Base-by-base conservation (phyloP, 2,329 filamentous ascomycete species). In the Nigrospora osmanthi region DNA sequence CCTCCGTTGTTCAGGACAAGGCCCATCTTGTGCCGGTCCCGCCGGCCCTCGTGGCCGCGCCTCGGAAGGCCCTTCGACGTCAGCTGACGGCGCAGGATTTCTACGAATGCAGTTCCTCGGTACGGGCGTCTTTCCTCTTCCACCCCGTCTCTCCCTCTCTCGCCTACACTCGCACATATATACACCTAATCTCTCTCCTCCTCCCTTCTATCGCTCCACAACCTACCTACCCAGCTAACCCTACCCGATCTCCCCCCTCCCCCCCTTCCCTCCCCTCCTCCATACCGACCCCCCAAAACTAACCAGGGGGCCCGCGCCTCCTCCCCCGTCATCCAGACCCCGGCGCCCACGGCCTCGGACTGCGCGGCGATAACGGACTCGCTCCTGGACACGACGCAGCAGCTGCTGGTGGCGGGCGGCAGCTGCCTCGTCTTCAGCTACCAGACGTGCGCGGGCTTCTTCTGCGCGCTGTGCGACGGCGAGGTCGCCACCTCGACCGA, bases 401-500 rank as follows among this genome's bases (percentile, higher is more conserved):
- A 57, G 9, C 49, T 65, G 30, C 53, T 59, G 16, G 48, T 66
- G 16, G 46, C 59, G 23, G 43, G 57, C 32, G 59, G 56, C 47
- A 51, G 60, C 16, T 66, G 63, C 51, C 52, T 65, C 15, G 46
- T 56, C 31, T 66, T 63, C 49, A 47, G 55, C n/a, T 62, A 49
- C 47, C 34, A 52, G 28, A 63, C 62, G n/a, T 66, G 63, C 52
- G 55, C 58, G 54, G 63, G 55, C 38, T 66, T 65, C 55, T 66
- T 66, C 57, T 66, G 62, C 53, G 58, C 61, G 33, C 52, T 66
- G 17, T 66, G 63, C 54, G 34, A 53, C 39, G 23, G 7, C 23
- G 56, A 55, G 33, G 50, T 65, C 32, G 47, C 45, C 32, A 65
- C 62, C 40, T 53, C 54, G n/a, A 64, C 60, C 49, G 47, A 52